A percentile compares a stretch with the other conserved stretches of the same genome.
These are phyloP conservation scores for cucumber (Cucumis sativus) DNA, from an alignment of 306 rosid species.

Conservation along the genomic window Cucumber_9930_V3 NC_026660.2:6641001-6641500, in stretches of 20 bases:
- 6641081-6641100: too few relatives aligned
- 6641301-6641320: not conserved
- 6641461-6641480: slow-evolving; percentile 42
- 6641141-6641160: not conserved
- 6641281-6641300: not conserved
- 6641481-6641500: slow-evolving; percentile 40
- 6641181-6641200: not conserved
- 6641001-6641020: too few relatives aligned
- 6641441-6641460: slow-evolving; percentile 21
- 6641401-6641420: slow-evolving; percentile 3
- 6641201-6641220: not conserved
- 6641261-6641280: not conserved
- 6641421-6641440: not conserved
- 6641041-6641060: too few relatives aligned
- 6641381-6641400: slow-evolving; percentile 40
- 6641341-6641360: slow-evolving; percentile 32
- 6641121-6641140: too few relatives aligned
- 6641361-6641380: slow-evolving; percentile 40
- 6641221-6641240: not conserved
- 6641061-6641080: too few relatives aligned
- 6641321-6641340: slow-evolving; percentile 16
- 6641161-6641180: not conserved
- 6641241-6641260: not conserved
- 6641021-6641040: too few relatives aligned
- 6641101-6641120: too few relatives aligned